Percentiles rank a stretch among this genome's conserved stretches.
phyloP scores from a whole-genome alignment of 192 early-diverging fungal genomes.

The Coemansia sp. region DNA sequence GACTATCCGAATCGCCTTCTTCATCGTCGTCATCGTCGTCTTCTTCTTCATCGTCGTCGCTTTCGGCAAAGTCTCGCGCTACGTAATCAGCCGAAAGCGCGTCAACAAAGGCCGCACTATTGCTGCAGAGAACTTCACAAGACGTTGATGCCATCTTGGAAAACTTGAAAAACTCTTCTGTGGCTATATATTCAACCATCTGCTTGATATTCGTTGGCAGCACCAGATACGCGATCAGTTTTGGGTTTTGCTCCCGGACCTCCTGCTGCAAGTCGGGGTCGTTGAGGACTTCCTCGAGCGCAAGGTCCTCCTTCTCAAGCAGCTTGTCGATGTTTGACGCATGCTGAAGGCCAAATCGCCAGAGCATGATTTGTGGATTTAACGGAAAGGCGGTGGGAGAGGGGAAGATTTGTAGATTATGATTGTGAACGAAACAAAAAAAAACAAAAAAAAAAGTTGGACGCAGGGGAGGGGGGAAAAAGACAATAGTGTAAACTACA shows the following conservation, averaged over 20 bases:
- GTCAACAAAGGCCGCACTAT: conserved; percentile 46
- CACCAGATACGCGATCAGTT: conserved; percentile 80
- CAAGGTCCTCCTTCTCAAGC: conserved; percentile 87
- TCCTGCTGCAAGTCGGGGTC: conserved; percentile 95
- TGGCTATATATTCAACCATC: conserved; percentile 81
- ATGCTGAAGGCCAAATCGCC: conserved; percentile 92
- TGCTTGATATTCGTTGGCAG: conserved; percentile 72
- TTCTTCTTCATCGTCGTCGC: conserved; percentile 38
- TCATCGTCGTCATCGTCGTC: not conserved
- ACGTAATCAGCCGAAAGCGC: conserved; percentile 31
- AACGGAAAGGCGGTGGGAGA: not conserved
- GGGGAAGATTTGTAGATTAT: not conserved
- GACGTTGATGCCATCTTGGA: conserved; percentile 46
- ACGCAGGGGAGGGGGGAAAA: not conserved
- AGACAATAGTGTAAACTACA: not conserved
- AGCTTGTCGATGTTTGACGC: conserved; percentile 89
- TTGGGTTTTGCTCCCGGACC: conserved; percentile 88
- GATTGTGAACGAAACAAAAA: not conserved
- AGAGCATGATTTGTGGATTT: conserved; percentile 65
- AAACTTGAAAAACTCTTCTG: conserved; percentile 78
- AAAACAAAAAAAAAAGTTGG: conserved; percentile 7
- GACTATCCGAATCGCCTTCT: not conserved
- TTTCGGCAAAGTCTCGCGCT: conserved; percentile 42
- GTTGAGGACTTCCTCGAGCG: conserved; percentile 87
- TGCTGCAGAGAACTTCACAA: conserved; percentile 54